Conservation (phyloP, 1,284 basidiomycete species). For the Puccinia hordei region DNA sequence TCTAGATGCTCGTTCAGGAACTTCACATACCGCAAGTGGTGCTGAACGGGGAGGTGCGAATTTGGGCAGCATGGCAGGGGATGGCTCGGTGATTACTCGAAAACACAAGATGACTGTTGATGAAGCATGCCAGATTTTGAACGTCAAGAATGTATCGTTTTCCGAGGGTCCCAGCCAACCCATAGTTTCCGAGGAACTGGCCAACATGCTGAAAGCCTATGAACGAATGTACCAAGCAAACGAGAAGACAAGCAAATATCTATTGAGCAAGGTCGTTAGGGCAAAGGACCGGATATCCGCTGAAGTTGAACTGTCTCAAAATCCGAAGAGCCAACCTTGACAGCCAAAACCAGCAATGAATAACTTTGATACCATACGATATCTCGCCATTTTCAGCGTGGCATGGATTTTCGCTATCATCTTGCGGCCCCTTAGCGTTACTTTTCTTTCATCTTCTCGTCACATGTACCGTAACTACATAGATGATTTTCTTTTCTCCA, state of each 20-base stretch:
- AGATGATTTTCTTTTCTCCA: too few relatives aligned
- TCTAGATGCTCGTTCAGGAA: constrained; percentile 77
- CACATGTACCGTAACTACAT: too few relatives aligned
- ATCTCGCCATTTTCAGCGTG: too few relatives aligned
- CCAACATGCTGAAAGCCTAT: constrained; percentile 69
- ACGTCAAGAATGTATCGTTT: constrained; percentile 74
- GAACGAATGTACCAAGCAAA: constrained; percentile 90
- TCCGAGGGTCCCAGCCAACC: constrained; percentile 21
- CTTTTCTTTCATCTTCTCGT: too few relatives aligned
- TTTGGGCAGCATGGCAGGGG: constrained; percentile 74
- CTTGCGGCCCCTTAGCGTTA: too few relatives aligned
- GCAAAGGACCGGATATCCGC: constrained; percentile 92
- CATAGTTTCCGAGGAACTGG: constrained; percentile 26
- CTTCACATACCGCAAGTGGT: constrained; percentile 61
- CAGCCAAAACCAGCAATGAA: too few relatives aligned
- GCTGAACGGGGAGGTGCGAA: constrained; percentile 62
- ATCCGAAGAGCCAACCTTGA: neutral
- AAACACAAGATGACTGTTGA: constrained; percentile 91
- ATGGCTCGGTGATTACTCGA: constrained; percentile 72
- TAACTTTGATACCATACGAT: too few relatives aligned
- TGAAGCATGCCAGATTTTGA: constrained; percentile 91
- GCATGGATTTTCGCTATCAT: too few relatives aligned
- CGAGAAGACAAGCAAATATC: constrained; percentile 73
- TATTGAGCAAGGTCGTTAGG: constrained; percentile 93
- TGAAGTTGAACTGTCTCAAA: constrained; percentile 62